Base-by-base conservation (phyloP, 495 filamentous ascomycete species). In the Tuber melanosporum region DNA sequence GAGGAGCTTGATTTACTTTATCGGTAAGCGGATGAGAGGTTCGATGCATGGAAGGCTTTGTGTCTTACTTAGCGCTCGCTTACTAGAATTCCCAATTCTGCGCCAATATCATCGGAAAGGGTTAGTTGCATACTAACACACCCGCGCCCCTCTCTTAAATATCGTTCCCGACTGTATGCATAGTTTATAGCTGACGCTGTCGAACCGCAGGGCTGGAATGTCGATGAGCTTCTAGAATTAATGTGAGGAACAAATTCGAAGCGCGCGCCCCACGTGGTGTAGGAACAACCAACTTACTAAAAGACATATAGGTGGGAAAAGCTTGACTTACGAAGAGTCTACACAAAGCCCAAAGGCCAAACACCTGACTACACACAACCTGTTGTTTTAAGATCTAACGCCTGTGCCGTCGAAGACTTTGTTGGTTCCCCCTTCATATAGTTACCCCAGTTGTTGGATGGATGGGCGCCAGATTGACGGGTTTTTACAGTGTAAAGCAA, bases 1-100 rank as follows among this genome's bases (percentile, higher is more conserved):
- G 94, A 99, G 85, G 95, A 99, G 84, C 87, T 99, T 77, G 95
- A 99, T 85, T 87, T 99, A 71, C 87, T 99, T 43, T 99, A 99
- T 85, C 90, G 95, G 79, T 79, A 74, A 26, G 77, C 36, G 43
- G n/a, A 17, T 22, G 32, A 19, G 41, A 46, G 74, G n/a, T n/a
- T 19, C 19, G 22, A 9, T 41, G 15, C 43, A n/a, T 47, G 32
- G 32, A 41, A 36, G 20, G 42, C 22, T 72, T 75, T 43, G 26
- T 26, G 39, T 26, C 74, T 75, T 12, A 75, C 70, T 71, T 22
- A 71, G 41, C 69, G 42, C 43, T 36, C 44, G 45, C 41, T 44
- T 52, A 75, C n/a, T 69, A 77, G 79, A 71, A 99, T 99, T 78
- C 95, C 95, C 57, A 95, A 98, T 85, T 93, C 95, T 47, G 94